phyloP scores from a whole-genome alignment of 305 asterid genomes.

The Fraxinus greggii region DNA sequence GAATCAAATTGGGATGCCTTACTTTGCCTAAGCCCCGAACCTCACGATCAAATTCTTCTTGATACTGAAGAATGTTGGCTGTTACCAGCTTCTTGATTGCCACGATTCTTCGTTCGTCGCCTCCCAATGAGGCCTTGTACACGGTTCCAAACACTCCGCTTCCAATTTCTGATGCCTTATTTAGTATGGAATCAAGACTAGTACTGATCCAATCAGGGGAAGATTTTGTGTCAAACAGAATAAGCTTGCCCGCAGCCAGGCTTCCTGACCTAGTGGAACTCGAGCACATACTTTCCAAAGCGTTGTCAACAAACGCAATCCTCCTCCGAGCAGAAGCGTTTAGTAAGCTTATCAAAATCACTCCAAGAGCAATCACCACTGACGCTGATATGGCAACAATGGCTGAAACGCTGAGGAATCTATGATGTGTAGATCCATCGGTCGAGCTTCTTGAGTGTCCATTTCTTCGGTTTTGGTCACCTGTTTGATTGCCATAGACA shows the following conservation, averaged over 20 bases:
- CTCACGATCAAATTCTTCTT: conserved; percentile 83
- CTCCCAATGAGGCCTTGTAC: conserved; percentile 59
- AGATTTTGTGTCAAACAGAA: conserved; percentile 57
- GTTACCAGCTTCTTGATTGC: conserved; percentile 78
- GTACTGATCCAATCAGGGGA: conserved; percentile 43
- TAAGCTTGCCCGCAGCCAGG: conserved; percentile 60
- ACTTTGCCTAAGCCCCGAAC: conserved; percentile 72
- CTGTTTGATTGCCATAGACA: conserved; percentile 60
- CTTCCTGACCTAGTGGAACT: conserved; percentile 67
- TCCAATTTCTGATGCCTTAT: conserved; percentile 71
- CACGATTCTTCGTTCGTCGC: conserved; percentile 40
- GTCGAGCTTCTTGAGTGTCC: conserved; percentile 23
- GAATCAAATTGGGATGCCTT: conserved; percentile 63
- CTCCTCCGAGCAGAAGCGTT: conserved; percentile 68
- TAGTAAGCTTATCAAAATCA: conserved; percentile 55
- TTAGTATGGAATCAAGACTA: conserved; percentile 51
- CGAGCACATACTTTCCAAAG: conserved; percentile 85
- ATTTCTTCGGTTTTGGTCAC: conserved; percentile 26
- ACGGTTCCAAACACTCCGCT: conserved; percentile 85
- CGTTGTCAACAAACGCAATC: conserved; percentile 56
- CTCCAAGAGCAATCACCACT: conserved; percentile 61
- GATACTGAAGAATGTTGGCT: conserved; percentile 56
- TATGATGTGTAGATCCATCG: conserved; percentile 34
- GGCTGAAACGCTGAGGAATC: conserved; percentile 78
- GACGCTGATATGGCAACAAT: conserved; percentile 87